Evolutionary conservation across 495 filamentous ascomycete genomes (phyloP).

Genomic region (Neurospora hispaniola): DNA sequence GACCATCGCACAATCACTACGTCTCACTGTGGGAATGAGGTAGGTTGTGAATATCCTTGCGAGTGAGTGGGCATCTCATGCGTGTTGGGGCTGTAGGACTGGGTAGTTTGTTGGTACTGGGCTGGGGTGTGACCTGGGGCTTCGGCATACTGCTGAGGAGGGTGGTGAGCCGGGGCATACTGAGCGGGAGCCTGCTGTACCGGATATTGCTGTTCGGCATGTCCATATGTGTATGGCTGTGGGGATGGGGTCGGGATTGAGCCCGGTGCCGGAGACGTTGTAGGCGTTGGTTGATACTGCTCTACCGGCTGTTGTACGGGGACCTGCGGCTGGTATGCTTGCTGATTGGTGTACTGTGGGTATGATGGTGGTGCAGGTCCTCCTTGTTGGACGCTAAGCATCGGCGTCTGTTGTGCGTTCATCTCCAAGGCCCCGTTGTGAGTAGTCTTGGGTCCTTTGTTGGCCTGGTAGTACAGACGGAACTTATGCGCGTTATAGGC

Average conservation of each 20-base stretch:
- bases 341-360: constrained; percentile 16
- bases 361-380: constrained; percentile 10
- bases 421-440: constrained; percentile 27
- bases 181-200: constrained; percentile 6
- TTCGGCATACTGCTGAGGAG: constrained; percentile 5
- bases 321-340: constrained; percentile 4
- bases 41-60: not conserved
- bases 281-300: constrained; percentile 11
- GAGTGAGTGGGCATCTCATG: not conserved
- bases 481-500: constrained; percentile 32
- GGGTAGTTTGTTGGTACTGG: not conserved
- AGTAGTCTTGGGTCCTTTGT: constrained; percentile 11
- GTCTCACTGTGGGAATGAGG: not conserved
- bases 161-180: not conserved
- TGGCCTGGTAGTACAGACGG: constrained; percentile 24
- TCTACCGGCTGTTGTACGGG: not conserved
- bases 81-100: not conserved
- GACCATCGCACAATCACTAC: not conserved
- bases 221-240: constrained; percentile 6
- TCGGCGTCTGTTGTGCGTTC: constrained; percentile 20
- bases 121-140: not conserved
- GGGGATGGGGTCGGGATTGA: not conserved
- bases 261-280: not conserved
- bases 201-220: constrained; percentile 5
- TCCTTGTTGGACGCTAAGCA: constrained; percentile 15